A percentile compares a stretch with the other conserved stretches of the same genome.
phyloP scores from a whole-genome alignment of 1,284 basidiomycete genomes.

The Acaromyces ingoldii region DNA sequence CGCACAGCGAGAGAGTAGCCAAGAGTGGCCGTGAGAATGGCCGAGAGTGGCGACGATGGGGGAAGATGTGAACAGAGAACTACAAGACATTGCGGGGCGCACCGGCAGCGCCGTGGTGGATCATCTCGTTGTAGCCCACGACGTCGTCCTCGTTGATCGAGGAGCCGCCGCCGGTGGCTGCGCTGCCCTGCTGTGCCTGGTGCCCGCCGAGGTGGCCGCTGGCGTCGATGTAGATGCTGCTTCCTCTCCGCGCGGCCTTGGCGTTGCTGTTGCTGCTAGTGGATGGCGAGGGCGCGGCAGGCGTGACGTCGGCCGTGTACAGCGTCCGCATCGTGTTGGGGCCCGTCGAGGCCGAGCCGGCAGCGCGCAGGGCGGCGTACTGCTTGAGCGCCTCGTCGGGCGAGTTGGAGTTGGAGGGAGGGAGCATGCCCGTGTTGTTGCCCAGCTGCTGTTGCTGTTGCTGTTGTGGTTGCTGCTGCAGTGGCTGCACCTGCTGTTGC shows the following conservation, averaged over 20 bases:
- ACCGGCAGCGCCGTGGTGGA: too few species aligned
- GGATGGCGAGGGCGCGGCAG: conserved; percentile 5
- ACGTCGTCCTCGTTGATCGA: conserved; percentile 46
- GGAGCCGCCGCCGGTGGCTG: conserved; percentile 24
- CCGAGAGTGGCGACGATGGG: too few species aligned
- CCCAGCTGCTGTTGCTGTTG: not conserved
- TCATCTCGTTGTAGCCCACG: conserved; percentile 46
- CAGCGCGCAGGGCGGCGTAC: conserved; percentile 36
- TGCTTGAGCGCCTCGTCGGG: conserved; percentile 44
- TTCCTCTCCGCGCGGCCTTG: not conserved
- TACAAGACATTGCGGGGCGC: too few species aligned
- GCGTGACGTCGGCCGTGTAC: conserved; percentile 28
- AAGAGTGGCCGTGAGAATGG: too few species aligned
- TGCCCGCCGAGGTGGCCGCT: conserved; percentile 7
- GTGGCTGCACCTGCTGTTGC: not conserved
- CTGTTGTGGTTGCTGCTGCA: not conserved
- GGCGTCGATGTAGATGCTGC: not conserved
- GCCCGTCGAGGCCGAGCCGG: not conserved
- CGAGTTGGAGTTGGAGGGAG: conserved; percentile 32
- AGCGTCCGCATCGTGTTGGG: conserved; percentile 24
- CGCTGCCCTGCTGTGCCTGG: conserved; percentile 18
- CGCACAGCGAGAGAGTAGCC: too few species aligned
- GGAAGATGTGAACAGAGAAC: too few species aligned
- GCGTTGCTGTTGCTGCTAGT: too few species aligned
- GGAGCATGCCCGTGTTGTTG: conserved; percentile 36